Conservation (phyloP, 306 rosid genomes). For the Cucumis sativus region Cucumber_9930_V3 NC_026658.2:24220501-24221000, state of each 20-base stretch:
- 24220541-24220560: constrained; percentile 88
- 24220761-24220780: not conserved
- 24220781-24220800: not conserved
- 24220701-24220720: not conserved
- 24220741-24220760: not conserved
- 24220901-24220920: not conserved
- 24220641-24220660: constrained; percentile 74
- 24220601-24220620: constrained; percentile 94
- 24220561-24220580: constrained; percentile 96
- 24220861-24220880: not conserved
- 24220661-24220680: not conserved
- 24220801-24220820: not conserved
- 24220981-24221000: not conserved
- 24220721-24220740: not conserved
- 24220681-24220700: not conserved
- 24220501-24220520: constrained; percentile 97
- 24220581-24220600: constrained; percentile 98
- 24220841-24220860: not conserved
- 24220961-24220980: not conserved
- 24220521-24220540: constrained; percentile 90
- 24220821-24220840: not conserved
- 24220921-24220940: not conserved
- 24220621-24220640: constrained; percentile 94
- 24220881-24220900: not conserved
- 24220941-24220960: not conserved